Conservation (phyloP, 495 filamentous ascomycete species). For the Jackrogersella multiformis region DNA sequence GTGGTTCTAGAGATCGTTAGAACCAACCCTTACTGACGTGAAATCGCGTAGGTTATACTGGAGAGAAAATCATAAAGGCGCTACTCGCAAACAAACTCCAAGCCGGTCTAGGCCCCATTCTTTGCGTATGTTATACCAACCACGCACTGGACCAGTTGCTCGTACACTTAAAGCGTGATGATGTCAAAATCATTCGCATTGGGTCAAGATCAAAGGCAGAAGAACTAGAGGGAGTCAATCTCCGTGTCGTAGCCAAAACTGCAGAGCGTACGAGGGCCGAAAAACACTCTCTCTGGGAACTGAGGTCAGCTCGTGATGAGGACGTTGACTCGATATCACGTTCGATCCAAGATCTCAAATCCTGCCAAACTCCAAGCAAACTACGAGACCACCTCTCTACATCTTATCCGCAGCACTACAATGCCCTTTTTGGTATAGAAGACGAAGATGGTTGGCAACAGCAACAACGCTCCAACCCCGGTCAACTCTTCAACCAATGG, state of each 20-base stretch:
- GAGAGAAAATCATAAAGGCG: constrained; percentile 59
- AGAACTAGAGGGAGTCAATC: constrained; percentile 57
- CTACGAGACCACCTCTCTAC: constrained; percentile 24
- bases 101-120: constrained; percentile 67
- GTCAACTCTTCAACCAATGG: constrained; percentile 37
- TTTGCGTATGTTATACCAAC: constrained; percentile 76
- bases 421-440: constrained; percentile 44
- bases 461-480: constrained; percentile 19
- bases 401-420: constrained; percentile 16
- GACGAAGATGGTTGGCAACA: constrained; percentile 38
- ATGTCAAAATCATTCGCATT: constrained; percentile 73
- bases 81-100: constrained; percentile 65
- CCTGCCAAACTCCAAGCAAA: constrained; percentile 13
- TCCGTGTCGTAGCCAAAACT: constrained; percentile 49
- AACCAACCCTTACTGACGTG: constrained; percentile 4
- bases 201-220: constrained; percentile 73
- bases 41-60: constrained; percentile 49
- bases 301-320: neutral
- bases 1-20: no score
- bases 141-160: constrained; percentile 79
- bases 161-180: constrained; percentile 66
- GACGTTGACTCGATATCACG: neutral
- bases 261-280: constrained; percentile 47
- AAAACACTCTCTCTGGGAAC: constrained; percentile 25
- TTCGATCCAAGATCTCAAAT: constrained; percentile 20